phyloP scores from a whole-genome alignment of 2,329 filamentous ascomycete species.

The Pseudogymnoascus sp. region DNA sequence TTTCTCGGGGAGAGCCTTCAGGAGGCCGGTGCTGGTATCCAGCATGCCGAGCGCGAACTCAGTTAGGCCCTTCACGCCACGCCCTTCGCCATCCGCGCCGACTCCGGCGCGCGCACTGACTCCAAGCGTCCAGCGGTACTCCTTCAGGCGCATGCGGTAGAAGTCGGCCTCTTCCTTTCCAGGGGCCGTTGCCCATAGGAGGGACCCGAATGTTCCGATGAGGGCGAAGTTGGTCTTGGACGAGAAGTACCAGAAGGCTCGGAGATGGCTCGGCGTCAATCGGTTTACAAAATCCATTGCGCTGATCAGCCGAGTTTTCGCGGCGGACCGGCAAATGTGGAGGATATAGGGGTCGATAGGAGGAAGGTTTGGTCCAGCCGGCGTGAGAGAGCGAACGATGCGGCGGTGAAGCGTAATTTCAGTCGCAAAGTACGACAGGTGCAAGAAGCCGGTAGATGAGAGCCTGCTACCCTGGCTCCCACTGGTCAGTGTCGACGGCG shows the following conservation, averaged over 20 bases:
- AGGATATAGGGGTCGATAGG: slow-evolving; percentile 70
- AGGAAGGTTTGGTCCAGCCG: slow-evolving; percentile 27
- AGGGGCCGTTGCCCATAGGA: slow-evolving; percentile 83
- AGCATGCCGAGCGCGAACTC: slow-evolving; percentile 71
- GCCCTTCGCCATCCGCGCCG: slow-evolving; percentile 24
- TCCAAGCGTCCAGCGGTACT: slow-evolving; percentile 90
- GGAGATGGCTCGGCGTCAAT: slow-evolving; percentile 73
- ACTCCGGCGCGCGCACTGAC: slow-evolving; percentile 67
- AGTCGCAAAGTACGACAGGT: slow-evolving; percentile 86
- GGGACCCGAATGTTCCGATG: slow-evolving; percentile 85
- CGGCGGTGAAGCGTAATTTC: slow-evolving; percentile 89
- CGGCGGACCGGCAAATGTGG: slow-evolving; percentile 87
- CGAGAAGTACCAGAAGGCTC: slow-evolving; percentile 88
- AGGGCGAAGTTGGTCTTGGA: slow-evolving; percentile 87
- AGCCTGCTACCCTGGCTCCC: slow-evolving; percentile 29
- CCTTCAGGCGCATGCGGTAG: slow-evolving; percentile 74
- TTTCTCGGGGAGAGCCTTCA: slow-evolving; percentile 64
- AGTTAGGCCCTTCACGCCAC: slow-evolving; percentile 48
- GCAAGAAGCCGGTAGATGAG: slow-evolving; percentile 65
- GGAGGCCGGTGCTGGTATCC: slow-evolving; percentile 59
- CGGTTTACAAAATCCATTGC: slow-evolving; percentile 98
- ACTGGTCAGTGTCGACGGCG: slow-evolving; percentile 30
- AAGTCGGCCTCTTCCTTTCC: slow-evolving; percentile 86
- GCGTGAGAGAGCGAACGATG: slow-evolving; percentile 71
- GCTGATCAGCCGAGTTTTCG: slow-evolving; percentile 87